Evolutionary conservation across 768 basidiomycete species (phyloP), one percentile per base, ranked within the genome.

Genomic region (Lactarius pseudohatsudake): DNA sequence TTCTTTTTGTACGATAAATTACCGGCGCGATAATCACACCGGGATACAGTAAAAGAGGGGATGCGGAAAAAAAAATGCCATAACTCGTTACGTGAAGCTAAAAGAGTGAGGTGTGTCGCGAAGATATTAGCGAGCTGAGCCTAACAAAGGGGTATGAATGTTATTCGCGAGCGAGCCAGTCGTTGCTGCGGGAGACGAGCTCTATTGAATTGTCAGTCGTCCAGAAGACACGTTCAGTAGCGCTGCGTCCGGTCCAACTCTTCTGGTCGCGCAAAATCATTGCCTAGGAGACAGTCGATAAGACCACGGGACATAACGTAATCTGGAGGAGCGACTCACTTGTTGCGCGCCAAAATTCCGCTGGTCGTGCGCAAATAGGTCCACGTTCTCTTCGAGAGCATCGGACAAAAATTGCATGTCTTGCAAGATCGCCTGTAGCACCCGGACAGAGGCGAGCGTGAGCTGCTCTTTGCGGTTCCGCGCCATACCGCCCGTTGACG

Each of bases 271-370:
- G 85, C 15, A 99, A 80, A 64, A 98, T 94, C 88, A 97, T 96
- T 20, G 96, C 96, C 92, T 96, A 53, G 69, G 32, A 60, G 45
- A 61, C 18, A 28, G 9, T 59, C 26, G 55, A 66, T 56, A 57
- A 64, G 62, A 45, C 28, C 26, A 58, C 28, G 71, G 22, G 28
- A 54, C 6, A 53, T 5, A 11, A 56, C 28, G 13, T 26, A 30
- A 50, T 26, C 28, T 34, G 16, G 53, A 38, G 57, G 62, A 34
- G 61, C 9, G 11, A 77, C 81, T 64, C 69, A 94, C 94, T 87
- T 97, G 97, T 75, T 99, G 97, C 64, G 97, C 96, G 62, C 94
- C 95, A 76, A 94, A 95, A 77, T 97, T 97, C 64, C 96, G 84
- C 74, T 95, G 91, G 76, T 96, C 94, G 74, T 92, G 88, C 38